Evolutionary conservation across 2,329 filamentous ascomycete genomes (phyloP).

Genomic region (Ceratocystis colombiana): DNA sequence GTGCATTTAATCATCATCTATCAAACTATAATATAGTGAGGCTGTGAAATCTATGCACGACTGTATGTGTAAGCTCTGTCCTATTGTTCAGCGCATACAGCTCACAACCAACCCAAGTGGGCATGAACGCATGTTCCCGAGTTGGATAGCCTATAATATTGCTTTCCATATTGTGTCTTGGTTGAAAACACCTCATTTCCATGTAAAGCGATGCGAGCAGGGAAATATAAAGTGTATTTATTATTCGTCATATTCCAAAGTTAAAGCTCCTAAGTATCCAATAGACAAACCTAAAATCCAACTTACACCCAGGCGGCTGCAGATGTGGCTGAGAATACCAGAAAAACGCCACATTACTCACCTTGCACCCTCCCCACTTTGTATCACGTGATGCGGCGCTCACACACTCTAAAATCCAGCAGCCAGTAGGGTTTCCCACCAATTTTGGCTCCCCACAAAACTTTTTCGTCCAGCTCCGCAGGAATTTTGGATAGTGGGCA

Average conservation of each 20-base stretch:
- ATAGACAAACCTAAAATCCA: too few species aligned
- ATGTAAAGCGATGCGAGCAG: too few species aligned
- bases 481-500: slow-evolving; percentile 21
- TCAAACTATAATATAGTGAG: slow-evolving; percentile 11
- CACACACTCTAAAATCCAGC: slow-evolving; percentile 16
- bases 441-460: slow-evolving; percentile 22
- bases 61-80: too few species aligned
- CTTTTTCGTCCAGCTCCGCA: slow-evolving; percentile 16
- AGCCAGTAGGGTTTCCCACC: slow-evolving; percentile 22
- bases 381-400: neutral
- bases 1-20: slow-evolving; percentile 17
- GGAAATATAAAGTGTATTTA: too few species aligned
- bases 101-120: too few species aligned
- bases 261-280: too few species aligned
- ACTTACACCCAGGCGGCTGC: neutral
- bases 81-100: too few species aligned
- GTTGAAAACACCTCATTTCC: too few species aligned
- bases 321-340: slow-evolving; percentile 1
- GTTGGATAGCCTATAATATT: too few species aligned
- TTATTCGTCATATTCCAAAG: too few species aligned
- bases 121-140: too few species aligned
- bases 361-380: neutral
- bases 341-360: neutral
- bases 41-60: neutral
- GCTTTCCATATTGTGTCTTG: too few species aligned